Evolutionary conservation across 2,329 filamentous ascomycete genomes (phyloP).

Genomic region (Tolypocladium capitatum): DNA sequence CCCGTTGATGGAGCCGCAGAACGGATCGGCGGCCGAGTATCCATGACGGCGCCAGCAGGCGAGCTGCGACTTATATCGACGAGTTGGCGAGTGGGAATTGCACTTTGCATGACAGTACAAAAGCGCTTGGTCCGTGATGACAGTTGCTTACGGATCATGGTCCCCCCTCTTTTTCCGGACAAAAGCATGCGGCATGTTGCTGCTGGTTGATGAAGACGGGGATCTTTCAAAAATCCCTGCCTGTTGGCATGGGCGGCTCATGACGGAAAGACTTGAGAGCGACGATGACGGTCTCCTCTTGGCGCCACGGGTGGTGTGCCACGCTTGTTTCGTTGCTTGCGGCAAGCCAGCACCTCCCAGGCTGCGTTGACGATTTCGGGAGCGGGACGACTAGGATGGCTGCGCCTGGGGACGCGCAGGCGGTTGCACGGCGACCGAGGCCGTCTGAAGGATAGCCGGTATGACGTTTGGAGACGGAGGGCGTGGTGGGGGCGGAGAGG

Average conservation of each 20-base stretch:
- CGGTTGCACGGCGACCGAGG: background rate
- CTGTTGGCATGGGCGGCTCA: background rate
- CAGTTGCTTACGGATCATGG: background rate
- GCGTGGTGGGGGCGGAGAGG: background rate
- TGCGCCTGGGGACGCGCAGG: background rate
- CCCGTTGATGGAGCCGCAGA: conserved; percentile 18
- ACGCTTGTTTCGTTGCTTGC: background rate
- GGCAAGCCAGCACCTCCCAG: background rate
- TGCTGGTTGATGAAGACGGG: background rate
- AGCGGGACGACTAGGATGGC: background rate
- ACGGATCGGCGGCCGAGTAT: conserved; percentile 14
- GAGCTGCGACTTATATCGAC: conserved; percentile 6
- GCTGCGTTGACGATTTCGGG: background rate
- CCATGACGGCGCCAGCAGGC: conserved; percentile 11
- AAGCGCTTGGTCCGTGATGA: conserved; percentile 3
- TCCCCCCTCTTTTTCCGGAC: background rate
- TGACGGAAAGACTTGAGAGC: background rate
- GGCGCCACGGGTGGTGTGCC: background rate
- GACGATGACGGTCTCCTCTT: background rate
- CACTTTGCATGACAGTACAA: conserved; percentile 9
- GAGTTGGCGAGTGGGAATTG: conserved; percentile 7
- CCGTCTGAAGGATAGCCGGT: background rate
- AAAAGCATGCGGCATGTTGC: background rate
- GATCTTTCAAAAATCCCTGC: background rate
- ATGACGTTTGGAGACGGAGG: background rate